A percentile compares a stretch with the other conserved stretches of the same genome.
Conservation (phyloP, 2,329 filamentous ascomycete genomes). For the Paramyrothecium roridum region DNA sequence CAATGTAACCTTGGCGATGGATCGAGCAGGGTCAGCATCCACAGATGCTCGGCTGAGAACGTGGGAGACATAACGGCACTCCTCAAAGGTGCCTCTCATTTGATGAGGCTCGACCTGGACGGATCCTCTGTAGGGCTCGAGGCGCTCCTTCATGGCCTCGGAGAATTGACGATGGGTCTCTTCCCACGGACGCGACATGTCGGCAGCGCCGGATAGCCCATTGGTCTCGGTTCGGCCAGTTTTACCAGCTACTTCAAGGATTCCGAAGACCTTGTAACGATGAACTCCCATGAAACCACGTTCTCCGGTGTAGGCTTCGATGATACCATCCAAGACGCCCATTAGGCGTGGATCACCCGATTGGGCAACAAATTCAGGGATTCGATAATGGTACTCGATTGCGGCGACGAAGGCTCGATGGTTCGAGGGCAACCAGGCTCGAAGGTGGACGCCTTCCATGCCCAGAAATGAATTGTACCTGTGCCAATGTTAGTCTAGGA, state of each 20-base stretch:
- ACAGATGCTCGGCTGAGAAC: slow-evolving; percentile 42
- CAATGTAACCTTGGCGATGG: slow-evolving; percentile 46
- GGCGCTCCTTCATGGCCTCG: slow-evolving; percentile 50
- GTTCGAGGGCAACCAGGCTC: slow-evolving; percentile 53
- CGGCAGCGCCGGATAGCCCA: slow-evolving; percentile 42
- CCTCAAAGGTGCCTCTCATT: slow-evolving; percentile 52
- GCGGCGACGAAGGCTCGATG: slow-evolving; percentile 52
- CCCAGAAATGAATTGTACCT: slow-evolving; percentile 48
- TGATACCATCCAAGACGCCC: slow-evolving; percentile 51
- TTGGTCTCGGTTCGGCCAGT: slow-evolving; percentile 51
- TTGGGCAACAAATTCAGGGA: slow-evolving; percentile 50
- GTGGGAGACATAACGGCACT: slow-evolving; percentile 46
- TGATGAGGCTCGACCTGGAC: slow-evolving; percentile 47
- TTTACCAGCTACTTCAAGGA: slow-evolving; percentile 51
- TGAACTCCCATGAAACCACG: slow-evolving; percentile 55
- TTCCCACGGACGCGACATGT: slow-evolving; percentile 44
- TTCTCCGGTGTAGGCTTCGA: slow-evolving; percentile 53
- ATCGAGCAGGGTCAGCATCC: slow-evolving; percentile 41
- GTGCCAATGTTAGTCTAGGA: not conserved
- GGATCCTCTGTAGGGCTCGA: slow-evolving; percentile 45
- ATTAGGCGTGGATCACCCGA: slow-evolving; percentile 47
- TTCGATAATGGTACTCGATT: slow-evolving; percentile 50
- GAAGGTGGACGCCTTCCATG: slow-evolving; percentile 46
- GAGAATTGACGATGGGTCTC: slow-evolving; percentile 49
- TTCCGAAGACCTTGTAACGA: slow-evolving; percentile 55